Conservation (phyloP, 2,329 filamentous ascomycete genomes). For the Phoma sp. region DNA sequence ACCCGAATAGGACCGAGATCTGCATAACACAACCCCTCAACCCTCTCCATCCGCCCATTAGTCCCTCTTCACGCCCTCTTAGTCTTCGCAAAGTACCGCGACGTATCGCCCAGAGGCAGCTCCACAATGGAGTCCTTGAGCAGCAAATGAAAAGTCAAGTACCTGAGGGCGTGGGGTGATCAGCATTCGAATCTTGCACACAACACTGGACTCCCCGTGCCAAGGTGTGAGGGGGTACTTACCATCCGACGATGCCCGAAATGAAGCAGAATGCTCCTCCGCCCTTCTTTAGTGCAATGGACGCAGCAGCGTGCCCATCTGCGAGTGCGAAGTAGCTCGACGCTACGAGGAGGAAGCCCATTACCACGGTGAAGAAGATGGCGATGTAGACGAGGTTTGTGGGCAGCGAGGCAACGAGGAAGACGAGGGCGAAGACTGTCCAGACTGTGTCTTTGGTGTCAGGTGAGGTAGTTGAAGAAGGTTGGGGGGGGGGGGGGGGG, state of each 20-base stretch:
- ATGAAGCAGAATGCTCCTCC: slow-evolving; percentile 56
- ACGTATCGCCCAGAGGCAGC: slow-evolving; percentile 34
- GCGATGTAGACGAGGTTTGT: slow-evolving; percentile 56
- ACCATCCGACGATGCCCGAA: slow-evolving; percentile 53
- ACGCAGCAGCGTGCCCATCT: slow-evolving; percentile 47
- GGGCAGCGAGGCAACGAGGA: slow-evolving; percentile 54
- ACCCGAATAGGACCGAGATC: background rate
- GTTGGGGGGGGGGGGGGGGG: too few species aligned
- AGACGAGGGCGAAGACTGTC: slow-evolving; percentile 56
- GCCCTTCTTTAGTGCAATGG: slow-evolving; percentile 50
- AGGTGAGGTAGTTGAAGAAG: too few species aligned
- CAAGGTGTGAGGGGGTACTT: background rate
- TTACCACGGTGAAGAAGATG: slow-evolving; percentile 57
- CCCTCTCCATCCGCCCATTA: background rate
- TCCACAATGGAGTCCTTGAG: slow-evolving; percentile 35
- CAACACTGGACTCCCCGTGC: too few species aligned
- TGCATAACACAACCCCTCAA: background rate
- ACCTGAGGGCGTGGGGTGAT: slow-evolving; percentile 12
- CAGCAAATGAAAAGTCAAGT: slow-evolving; percentile 31
- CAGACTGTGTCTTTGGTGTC: slow-evolving; percentile 44
- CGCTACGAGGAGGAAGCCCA: slow-evolving; percentile 53
- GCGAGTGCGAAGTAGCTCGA: slow-evolving; percentile 55
- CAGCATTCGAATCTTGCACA: background rate
- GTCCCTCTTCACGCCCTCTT: slow-evolving; percentile 9
- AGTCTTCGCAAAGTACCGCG: slow-evolving; percentile 34